Base-by-base conservation (phyloP, 768 basidiomycete genomes). In the Suillus spraguei region DNA sequence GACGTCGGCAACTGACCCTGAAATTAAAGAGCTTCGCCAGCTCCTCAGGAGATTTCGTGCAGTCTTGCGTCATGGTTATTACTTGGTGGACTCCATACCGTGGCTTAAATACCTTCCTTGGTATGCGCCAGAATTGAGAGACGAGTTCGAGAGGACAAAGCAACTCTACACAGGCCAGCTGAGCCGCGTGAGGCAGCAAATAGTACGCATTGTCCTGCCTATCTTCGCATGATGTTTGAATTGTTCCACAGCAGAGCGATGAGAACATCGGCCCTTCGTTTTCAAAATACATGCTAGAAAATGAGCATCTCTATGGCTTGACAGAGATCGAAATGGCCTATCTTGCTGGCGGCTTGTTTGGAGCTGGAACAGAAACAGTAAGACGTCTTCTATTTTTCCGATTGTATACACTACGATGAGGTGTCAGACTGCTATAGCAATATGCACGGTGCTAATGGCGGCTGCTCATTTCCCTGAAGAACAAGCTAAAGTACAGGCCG, bases 291-390 rank as follows among this genome's bases (percentile, higher is more conserved):
- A 14, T 49, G 3, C 13, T 49, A 24, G 47, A 49, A 24, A 49
- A 24, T 49, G 22, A 3, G 6, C 14, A 49, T 24, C 13, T 49
- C 1, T 49, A 49, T 49, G 24, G 3, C 14, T 49, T 49, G 47
- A 49, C 47, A 49, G 78, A 83, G 63, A 72, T 80, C 58, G 84
- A 87, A 64, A 77, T 79, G 1, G 80, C 85, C 0, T 86, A 86
- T 69, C 77, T 87, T 16, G 84, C 82, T 2, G 85, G 85, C 1
- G 79, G 79, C 38, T 81, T 87, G 75, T 87, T 86, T 65, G 85
- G 84, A 41, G 85, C 85, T n/a, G 85, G 85, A 2, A 80, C 81
- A 1, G 85, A 85, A 65, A 86, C 85, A 28, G 75, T 73, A 28
- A 49, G 67, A 58, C 16, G 32, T 61, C 41, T 42, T 28, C 28